Conservation (phyloP, 2,329 filamentous ascomycete species). For the Fusarium marasasianum region DNA sequence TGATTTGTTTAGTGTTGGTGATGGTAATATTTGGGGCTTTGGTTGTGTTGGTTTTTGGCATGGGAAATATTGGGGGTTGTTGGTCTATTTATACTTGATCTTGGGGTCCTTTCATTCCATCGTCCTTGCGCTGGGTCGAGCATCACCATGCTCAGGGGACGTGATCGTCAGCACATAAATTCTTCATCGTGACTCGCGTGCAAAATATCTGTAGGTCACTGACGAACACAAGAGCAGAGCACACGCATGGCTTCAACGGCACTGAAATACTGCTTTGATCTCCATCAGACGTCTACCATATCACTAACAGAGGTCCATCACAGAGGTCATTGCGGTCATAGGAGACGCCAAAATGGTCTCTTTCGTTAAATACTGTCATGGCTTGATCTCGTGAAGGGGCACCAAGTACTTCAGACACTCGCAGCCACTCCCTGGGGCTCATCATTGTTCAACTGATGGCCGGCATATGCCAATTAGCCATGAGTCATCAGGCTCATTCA, state of each 20-base stretch:
- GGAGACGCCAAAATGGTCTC: fast-evolving
- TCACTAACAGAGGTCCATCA: not conserved
- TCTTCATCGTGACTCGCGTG: not conserved
- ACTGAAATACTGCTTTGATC: too few relatives aligned
- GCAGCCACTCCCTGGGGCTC: too few relatives aligned
- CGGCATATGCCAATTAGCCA: too few relatives aligned
- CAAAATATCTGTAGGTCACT: fast-evolving
- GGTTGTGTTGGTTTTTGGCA: not conserved
- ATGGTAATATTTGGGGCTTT: not conserved
- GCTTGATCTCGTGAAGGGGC: not conserved
- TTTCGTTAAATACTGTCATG: too few relatives aligned
- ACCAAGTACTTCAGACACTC: too few relatives aligned
- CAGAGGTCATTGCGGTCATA: too few relatives aligned
- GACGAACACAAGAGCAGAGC: not conserved
- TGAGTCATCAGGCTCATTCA: not conserved
- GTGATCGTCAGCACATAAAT: too few relatives aligned
- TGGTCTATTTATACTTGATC: not conserved
- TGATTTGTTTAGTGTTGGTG: not conserved
- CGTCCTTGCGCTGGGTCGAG: fast-evolving
- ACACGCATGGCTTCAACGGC: not conserved
- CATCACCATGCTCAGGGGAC: fast-evolving
- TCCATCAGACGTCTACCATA: not conserved
- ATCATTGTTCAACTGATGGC: not conserved
- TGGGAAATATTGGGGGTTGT: not conserved
- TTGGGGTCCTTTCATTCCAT: fast-evolving